Evolutionary conservation across 108 stramenopile species (phyloP), one percentile per base, ranked within the genome.

Genomic region (Chaetoceros muelleri): DNA sequence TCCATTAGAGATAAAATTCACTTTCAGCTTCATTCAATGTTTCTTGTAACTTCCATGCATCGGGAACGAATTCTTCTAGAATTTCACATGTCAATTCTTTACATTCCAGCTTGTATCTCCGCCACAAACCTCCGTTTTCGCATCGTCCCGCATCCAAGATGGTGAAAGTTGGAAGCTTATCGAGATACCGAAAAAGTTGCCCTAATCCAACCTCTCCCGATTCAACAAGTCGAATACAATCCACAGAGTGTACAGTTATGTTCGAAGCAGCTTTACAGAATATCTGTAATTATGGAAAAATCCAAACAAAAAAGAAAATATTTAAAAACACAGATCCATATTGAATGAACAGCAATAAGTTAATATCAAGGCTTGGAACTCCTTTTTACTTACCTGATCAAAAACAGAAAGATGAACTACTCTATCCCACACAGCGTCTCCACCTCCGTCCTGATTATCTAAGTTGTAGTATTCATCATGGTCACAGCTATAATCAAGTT

Each of bases 181-280:
- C 74, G 46, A 85, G 69, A 61, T 76, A 65, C 30, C 88, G 82
- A 73, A 90, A 90, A 10, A 90, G 45, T 52, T 90, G 88, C 3
- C 84, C 88, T 22, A 90, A 46, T 10, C 88, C 88, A 24, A 90
- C 78, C 30, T 66, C 52, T 22, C 88, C 88, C 20, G 75, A 70
- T 59, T 85, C 72, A 21, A 90, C 83, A 22, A 90, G 55, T 3
- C 51, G 31, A 30, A 66, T 49, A 51, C 84, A 83, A 20, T 58
- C 46, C 2, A 64, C 30, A 53, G 66, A 70, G 48, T 70, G 57
- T 8, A 90, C 78, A 24, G 64, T 64, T 18, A 90, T 71, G 13
- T 60, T 46, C 21, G 84, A 85, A 51, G 68, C 65, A n/a, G 88
- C 88, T 25, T 67, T 81, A 61, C 88, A 90, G 55, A 90, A 71